Evolutionary conservation across 257 asterid genomes (phyloP).

Genomic region (Verbena officinalis): DNA sequence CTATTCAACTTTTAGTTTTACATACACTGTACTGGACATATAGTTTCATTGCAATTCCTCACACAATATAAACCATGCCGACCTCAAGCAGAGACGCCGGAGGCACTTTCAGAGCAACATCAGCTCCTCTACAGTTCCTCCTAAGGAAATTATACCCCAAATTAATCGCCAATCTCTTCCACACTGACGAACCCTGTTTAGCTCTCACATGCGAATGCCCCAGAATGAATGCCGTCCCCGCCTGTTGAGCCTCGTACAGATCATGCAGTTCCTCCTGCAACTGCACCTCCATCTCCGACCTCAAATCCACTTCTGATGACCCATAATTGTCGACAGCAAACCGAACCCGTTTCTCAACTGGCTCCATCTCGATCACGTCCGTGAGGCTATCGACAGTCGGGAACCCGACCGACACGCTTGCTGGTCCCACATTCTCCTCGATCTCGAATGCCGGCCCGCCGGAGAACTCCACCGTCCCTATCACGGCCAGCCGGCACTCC

Average conservation of each 20-base stretch:
- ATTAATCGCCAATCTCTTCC: constrained; percentile 76
- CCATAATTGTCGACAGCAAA: constrained; percentile 48
- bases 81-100: constrained; percentile 97
- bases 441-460: constrained; percentile 53
- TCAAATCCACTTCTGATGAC: constrained; percentile 28
- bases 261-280: constrained; percentile 72
- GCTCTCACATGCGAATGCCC: constrained; percentile 93
- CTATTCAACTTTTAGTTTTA: constrained; percentile 22
- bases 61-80: constrained; percentile 92
- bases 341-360: constrained; percentile 54
- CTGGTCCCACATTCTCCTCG: constrained; percentile 59
- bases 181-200: constrained; percentile 79
- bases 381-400: constrained; percentile 48
- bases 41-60: background rate
- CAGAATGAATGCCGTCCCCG: constrained; percentile 82
- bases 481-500: constrained; percentile 71
- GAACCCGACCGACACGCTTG: constrained; percentile 67
- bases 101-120: constrained; percentile 88
- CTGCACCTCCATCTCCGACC: constrained; percentile 43
- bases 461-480: constrained; percentile 58
- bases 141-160: constrained; percentile 78
- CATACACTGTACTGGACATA: background rate
- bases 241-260: constrained; percentile 70
- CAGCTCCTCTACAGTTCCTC: constrained; percentile 89
- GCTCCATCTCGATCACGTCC: constrained; percentile 54